phyloP scores from a whole-genome alignment of 192 early-diverging fungal species.

The Kickxella alabastrina region DNA sequence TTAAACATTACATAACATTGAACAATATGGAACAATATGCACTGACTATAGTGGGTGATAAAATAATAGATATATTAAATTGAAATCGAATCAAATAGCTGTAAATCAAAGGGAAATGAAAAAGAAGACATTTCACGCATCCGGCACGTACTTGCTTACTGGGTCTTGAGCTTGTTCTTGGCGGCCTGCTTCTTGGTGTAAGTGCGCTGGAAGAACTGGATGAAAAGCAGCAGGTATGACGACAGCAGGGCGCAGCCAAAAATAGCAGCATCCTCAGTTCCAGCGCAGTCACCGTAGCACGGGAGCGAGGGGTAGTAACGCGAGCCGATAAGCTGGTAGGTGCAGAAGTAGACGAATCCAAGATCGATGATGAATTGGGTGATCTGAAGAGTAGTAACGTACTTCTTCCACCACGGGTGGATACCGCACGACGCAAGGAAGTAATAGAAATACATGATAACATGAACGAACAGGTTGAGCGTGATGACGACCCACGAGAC shows the following conservation, averaged over 20 bases:
- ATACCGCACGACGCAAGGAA: conserved; percentile 72
- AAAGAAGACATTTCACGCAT: neutral
- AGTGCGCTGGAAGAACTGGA: conserved; percentile 85
- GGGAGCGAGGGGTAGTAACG: conserved; percentile 62
- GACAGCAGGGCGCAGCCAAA: conserved; percentile 77
- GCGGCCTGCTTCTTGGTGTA: conserved; percentile 59
- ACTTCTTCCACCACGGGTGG: conserved; percentile 91
- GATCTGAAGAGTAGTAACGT: conserved; percentile 88
- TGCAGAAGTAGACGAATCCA: conserved; percentile 78
- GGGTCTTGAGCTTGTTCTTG: conserved; percentile 42
- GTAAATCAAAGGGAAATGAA: neutral
- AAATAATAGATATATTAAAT: neutral
- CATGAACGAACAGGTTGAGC: conserved; percentile 84
- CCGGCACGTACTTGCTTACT: conserved; percentile 12
- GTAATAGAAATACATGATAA: conserved; percentile 91
- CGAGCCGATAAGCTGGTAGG: conserved; percentile 76
- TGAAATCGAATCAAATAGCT: neutral
- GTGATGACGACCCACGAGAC: conserved; percentile 61
- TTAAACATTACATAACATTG: too few species aligned
- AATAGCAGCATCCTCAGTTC: conserved; percentile 72
- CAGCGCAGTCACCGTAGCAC: conserved; percentile 65
- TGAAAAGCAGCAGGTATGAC: conserved; percentile 83
- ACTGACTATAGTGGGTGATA: neutral
- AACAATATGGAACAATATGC: too few species aligned
- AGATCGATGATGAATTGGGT: conserved; percentile 87